These are phyloP conservation scores for Coemansia reversa DNA, from an alignment of 192 early-diverging fungal genomes.

Conservation along the genomic window DNA sequence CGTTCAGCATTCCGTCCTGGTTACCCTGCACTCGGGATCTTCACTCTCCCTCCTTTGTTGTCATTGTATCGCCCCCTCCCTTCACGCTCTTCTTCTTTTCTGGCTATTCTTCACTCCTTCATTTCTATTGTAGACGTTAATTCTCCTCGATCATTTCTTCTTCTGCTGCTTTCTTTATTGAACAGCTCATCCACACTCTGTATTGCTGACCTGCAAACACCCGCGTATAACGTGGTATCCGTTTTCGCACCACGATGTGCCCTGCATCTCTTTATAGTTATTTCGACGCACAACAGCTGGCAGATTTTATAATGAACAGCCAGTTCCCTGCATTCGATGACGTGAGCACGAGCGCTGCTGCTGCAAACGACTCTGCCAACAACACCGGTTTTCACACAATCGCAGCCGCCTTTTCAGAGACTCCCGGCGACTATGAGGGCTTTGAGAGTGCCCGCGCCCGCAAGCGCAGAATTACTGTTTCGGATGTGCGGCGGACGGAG, in stretches of 20 bases:
- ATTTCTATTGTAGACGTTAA: conserved; percentile 18
- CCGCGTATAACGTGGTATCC: neutral
- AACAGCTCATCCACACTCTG: neutral
- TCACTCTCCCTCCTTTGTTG: conserved; percentile 2
- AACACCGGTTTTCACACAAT: conserved; percentile 24
- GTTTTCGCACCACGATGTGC: conserved; percentile 22
- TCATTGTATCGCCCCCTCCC: neutral
- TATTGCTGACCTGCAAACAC: conserved; percentile 6
- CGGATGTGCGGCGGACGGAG: conserved; percentile 38
- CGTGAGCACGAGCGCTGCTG: conserved; percentile 20
- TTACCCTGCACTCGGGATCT: conserved; percentile 13
- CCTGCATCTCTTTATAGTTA: conserved; percentile 52
- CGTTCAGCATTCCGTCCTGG: conserved; percentile 3
- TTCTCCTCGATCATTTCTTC: conserved; percentile 8
- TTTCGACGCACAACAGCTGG: conserved; percentile 53
- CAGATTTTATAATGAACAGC: conserved; percentile 55
- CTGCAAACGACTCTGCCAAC: conserved; percentile 26
- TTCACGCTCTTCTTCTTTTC: conserved; percentile 2
- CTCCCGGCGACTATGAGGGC: conserved; percentile 46
- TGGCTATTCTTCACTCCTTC: neutral
- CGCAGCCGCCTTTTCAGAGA: conserved; percentile 17
- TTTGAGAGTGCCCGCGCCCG: conserved; percentile 49
- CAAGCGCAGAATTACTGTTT: conserved; percentile 50
- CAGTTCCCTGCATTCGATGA: conserved; percentile 47
- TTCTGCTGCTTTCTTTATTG: neutral